Evolutionary conservation across 2,329 filamentous ascomycete genomes (phyloP).

Genomic region (Lasiodiplodia citricola): DNA sequence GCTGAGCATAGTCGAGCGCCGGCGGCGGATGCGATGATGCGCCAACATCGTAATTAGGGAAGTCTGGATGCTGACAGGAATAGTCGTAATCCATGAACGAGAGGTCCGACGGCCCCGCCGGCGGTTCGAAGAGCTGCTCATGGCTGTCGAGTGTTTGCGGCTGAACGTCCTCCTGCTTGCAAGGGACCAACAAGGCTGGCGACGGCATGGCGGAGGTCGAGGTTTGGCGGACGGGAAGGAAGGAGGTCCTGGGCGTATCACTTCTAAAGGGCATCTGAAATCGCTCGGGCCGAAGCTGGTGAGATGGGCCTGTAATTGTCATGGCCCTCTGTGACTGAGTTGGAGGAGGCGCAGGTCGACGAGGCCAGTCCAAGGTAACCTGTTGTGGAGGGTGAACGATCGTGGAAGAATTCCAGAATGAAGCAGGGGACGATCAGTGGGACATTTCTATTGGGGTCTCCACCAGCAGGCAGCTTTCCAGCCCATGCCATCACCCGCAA

Average conservation of each 20-base stretch:
- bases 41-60: constrained; percentile 29
- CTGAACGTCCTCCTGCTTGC: constrained; percentile 17
- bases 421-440: constrained; percentile 36
- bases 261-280: constrained; percentile 31
- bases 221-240: constrained; percentile 27
- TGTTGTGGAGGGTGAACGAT: constrained; percentile 28
- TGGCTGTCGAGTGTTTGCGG: constrained; percentile 11
- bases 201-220: constrained; percentile 19
- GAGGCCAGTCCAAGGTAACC: constrained; percentile 38
- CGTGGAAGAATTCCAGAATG: constrained; percentile 34
- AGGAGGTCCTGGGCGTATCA: constrained; percentile 31
- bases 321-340: constrained; percentile 37
- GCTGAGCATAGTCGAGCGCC: constrained; percentile 30
- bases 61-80: constrained; percentile 28
- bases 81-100: constrained; percentile 7
- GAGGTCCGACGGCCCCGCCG: background rate
- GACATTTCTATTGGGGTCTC: constrained; percentile 36
- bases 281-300: constrained; percentile 33
- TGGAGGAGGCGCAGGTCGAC: constrained; percentile 17
- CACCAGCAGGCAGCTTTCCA: constrained; percentile 11
- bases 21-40: constrained; percentile 13
- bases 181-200: constrained; percentile 16
- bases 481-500: constrained; percentile 1
- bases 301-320: constrained; percentile 39
- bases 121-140: background rate